These are phyloP conservation scores for Penicillium sp. DNA, from an alignment of 2,329 filamentous ascomycete genomes.

Conservation along the genomic window DNA sequence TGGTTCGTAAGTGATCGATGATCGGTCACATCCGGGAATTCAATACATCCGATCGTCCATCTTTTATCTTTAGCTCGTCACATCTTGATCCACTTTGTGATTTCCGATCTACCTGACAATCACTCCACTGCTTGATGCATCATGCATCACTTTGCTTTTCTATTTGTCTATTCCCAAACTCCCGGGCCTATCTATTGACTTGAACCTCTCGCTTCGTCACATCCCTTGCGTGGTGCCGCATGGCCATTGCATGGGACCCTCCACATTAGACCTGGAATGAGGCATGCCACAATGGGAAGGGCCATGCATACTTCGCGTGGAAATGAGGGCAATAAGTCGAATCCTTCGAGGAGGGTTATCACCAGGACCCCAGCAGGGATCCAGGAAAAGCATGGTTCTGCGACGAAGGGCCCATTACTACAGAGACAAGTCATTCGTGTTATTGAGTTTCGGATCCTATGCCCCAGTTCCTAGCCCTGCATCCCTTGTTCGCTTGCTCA, in stretches of 20 bases:
- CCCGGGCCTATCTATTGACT: slow-evolving; percentile 4
- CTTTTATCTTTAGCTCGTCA: neutral
- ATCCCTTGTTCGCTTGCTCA: slow-evolving; percentile 17
- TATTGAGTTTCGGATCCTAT: neutral
- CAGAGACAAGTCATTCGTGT: neutral
- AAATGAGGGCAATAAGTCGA: neutral
- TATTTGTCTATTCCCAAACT: neutral
- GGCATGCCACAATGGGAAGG: neutral
- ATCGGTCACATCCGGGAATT: slow-evolving; percentile 6
- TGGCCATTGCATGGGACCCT: slow-evolving; percentile 7
- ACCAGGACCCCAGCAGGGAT: neutral
- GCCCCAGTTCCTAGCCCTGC: neutral
- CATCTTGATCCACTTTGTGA: neutral
- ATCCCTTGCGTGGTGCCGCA: slow-evolving; percentile 14
- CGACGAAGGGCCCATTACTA: neutral
- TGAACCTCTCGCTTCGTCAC: slow-evolving; percentile 1
- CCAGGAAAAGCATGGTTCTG: neutral
- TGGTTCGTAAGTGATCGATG: neutral
- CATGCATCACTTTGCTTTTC: neutral
- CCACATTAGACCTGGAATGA: slow-evolving; percentile 14
- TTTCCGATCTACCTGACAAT: neutral
- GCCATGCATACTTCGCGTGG: neutral
- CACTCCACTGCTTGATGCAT: neutral
- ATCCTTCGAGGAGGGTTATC: too few relatives aligned
- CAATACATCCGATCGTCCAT: neutral